Evolutionary conservation across 768 basidiomycete genomes (phyloP).

Genomic region (Pulveroboletus ravenelii): DNA sequence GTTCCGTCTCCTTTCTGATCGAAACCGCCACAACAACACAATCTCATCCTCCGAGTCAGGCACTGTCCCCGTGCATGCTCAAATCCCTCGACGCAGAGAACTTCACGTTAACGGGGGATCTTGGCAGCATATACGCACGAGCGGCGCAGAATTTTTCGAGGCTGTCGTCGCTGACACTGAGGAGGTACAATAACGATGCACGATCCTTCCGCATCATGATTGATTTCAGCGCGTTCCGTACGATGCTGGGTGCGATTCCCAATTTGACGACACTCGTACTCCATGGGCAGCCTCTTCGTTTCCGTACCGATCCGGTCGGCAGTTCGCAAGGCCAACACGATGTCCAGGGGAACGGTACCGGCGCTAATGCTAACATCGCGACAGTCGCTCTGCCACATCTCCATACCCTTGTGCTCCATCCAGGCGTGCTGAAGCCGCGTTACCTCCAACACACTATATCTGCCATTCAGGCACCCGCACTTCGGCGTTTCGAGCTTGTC

Average conservation of each 20-base stretch:
- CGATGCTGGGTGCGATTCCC: slow-evolving; percentile 21
- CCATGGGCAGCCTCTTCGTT: slow-evolving; percentile 27
- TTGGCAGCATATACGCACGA: slow-evolving; percentile 10
- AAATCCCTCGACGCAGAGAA: slow-evolving; percentile 29
- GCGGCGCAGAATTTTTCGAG: slow-evolving; percentile 16
- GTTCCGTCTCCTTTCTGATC: slow-evolving; percentile 24
- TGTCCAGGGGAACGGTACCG: neutral
- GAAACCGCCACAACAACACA: slow-evolving; percentile 6
- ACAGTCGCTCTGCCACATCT: slow-evolving; percentile 23
- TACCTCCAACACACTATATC: slow-evolving; percentile 29
- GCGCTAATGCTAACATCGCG: neutral
- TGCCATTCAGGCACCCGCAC: slow-evolving; percentile 24
- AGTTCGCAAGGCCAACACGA: slow-evolving; percentile 3
- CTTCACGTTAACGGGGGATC: slow-evolving; percentile 22
- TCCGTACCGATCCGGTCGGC: slow-evolving; percentile 15
- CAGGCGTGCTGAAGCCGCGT: slow-evolving; percentile 28
- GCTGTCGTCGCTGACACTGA: slow-evolving; percentile 25
- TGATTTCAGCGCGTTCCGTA: slow-evolving; percentile 24
- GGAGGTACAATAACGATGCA: slow-evolving; percentile 25
- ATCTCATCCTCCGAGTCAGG: neutral
- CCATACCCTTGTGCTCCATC: slow-evolving; percentile 29
- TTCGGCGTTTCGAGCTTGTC: slow-evolving; percentile 31
- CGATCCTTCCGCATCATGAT: slow-evolving; percentile 28
- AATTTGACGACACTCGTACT: slow-evolving; percentile 23
- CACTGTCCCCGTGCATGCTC: slow-evolving; percentile 11